Percentiles rank a stretch among this genome's conserved stretches.
These are phyloP conservation scores for Simmondsia chinensis DNA, from an alignment of 148 eudicot species.

Conservation along the genomic window DNA sequence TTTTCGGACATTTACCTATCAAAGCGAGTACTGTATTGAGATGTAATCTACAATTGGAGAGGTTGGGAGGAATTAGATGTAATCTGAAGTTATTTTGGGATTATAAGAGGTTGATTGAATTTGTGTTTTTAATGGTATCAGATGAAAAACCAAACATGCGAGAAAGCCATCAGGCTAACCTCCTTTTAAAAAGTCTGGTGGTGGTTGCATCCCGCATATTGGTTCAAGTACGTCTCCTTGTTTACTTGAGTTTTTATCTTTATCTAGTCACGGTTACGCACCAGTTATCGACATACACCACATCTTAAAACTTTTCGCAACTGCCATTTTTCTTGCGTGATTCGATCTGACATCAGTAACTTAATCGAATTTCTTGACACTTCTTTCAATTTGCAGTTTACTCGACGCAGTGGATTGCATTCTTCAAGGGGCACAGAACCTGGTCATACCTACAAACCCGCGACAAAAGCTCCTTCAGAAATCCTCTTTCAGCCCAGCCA, in stretches of 20 bases:
- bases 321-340: background rate
- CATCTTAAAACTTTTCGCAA: background rate
- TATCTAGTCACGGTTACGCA: background rate
- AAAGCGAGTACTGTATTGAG: too few relatives aligned
- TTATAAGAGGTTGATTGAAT: background rate
- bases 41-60: too few relatives aligned
- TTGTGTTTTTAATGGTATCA: slow-evolving; percentile 4
- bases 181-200: slow-evolving; percentile 29
- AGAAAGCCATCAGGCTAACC: slow-evolving; percentile 33
- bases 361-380: slow-evolving; percentile 7
- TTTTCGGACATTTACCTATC: too few relatives aligned
- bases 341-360: background rate
- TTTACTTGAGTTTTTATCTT: slow-evolving; percentile 6
- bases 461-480: slow-evolving; percentile 33
- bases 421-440: slow-evolving; percentile 74
- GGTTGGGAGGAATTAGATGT: too few relatives aligned
- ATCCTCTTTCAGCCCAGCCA: slow-evolving; percentile 6
- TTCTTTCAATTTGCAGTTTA: slow-evolving; percentile 32
- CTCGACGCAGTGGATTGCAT: slow-evolving; percentile 76
- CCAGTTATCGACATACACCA: background rate
- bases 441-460: slow-evolving; percentile 44
- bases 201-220: slow-evolving; percentile 22
- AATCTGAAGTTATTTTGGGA: background rate
- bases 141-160: slow-evolving; percentile 19
- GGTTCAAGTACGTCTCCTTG: slow-evolving; percentile 31